phyloP scores from a whole-genome alignment of 257 asterid genomes.

The Solanum arcanum region DNA sequence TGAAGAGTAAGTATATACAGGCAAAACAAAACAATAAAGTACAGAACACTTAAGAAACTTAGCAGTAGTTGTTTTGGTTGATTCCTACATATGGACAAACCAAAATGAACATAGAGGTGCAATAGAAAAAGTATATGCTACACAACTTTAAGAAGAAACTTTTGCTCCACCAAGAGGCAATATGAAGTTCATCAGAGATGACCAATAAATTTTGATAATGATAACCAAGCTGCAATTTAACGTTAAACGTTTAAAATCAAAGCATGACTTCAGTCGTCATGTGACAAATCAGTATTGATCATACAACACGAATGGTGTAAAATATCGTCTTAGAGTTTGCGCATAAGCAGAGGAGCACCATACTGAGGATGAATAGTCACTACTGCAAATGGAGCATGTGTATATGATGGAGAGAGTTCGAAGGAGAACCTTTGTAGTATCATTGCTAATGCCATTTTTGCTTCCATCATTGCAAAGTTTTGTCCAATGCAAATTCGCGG shows the following conservation, averaged over 20 bases:
- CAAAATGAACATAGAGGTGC: background rate
- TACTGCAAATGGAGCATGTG: slow-evolving; percentile 16
- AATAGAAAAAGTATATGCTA: background rate
- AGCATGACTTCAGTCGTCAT: background rate
- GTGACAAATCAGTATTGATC: background rate
- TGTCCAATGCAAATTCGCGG: slow-evolving; percentile 28
- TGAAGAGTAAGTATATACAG: background rate
- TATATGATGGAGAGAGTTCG: slow-evolving; percentile 19
- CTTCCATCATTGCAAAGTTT: slow-evolving; percentile 22
- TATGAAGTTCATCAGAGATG: background rate
- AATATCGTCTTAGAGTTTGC: slow-evolving; percentile 1
- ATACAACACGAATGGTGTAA: background rate
- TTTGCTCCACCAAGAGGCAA: background rate
- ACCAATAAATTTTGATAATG: background rate
- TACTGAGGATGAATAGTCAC: slow-evolving; percentile 21
- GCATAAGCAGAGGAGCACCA: slow-evolving; percentile 19
- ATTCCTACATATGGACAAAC: background rate
- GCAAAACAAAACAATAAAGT: background rate
- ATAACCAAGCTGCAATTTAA: background rate
- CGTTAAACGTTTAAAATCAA: background rate
- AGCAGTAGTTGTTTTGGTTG: background rate
- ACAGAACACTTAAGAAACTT: background rate
- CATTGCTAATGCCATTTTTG: slow-evolving; percentile 22
- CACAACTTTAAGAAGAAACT: background rate
- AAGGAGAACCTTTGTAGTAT: slow-evolving; percentile 20